A percentile compares a stretch with the other conserved stretches of the same genome.
These are phyloP conservation scores for Thalassia testudinum DNA, from an alignment of 116 monocot genomes.

Conservation along the genomic window DNA sequence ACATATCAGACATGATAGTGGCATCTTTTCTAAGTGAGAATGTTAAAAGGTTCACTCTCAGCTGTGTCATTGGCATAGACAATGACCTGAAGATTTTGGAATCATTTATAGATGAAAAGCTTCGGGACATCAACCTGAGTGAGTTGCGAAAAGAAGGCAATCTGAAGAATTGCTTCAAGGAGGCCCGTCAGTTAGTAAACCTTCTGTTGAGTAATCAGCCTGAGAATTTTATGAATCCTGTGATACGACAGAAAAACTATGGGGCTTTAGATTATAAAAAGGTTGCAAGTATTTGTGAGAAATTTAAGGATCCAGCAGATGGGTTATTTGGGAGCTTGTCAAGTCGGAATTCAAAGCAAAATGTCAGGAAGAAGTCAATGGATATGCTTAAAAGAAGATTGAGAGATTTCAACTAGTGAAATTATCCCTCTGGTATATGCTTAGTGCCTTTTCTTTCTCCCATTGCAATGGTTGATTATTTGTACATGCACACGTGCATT, in stretches of 20 bases:
- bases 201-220: constrained; percentile 75
- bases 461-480: too few relatives aligned
- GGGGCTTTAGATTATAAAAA: constrained; percentile 77
- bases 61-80: too few relatives aligned
- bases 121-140: constrained; percentile 52
- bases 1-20: constrained; percentile 47
- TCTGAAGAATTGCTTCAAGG: constrained; percentile 66
- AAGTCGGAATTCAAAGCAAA: constrained; percentile 93
- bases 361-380: too few relatives aligned
- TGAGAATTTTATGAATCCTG: constrained; percentile 88
- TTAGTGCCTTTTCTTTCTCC: too few relatives aligned
- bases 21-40: constrained; percentile 49
- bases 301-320: too few relatives aligned
- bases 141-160: constrained; percentile 42
- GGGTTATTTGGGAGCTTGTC: too few relatives aligned
- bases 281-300: constrained; percentile 59
- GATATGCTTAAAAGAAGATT: constrained; percentile 79
- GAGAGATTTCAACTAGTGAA: constrained; percentile 65
- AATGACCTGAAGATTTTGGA: too few relatives aligned
- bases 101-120: too few relatives aligned
- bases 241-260: constrained; percentile 76
- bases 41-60: constrained; percentile 66
- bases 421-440: too few relatives aligned
- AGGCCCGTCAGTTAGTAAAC: constrained; percentile 72
- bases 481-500: too few relatives aligned